A percentile compares a stretch with the other conserved stretches of the same genome.
phyloP scores from a whole-genome alignment of 2,329 filamentous ascomycete species.

The Fusarium clavum region DNA sequence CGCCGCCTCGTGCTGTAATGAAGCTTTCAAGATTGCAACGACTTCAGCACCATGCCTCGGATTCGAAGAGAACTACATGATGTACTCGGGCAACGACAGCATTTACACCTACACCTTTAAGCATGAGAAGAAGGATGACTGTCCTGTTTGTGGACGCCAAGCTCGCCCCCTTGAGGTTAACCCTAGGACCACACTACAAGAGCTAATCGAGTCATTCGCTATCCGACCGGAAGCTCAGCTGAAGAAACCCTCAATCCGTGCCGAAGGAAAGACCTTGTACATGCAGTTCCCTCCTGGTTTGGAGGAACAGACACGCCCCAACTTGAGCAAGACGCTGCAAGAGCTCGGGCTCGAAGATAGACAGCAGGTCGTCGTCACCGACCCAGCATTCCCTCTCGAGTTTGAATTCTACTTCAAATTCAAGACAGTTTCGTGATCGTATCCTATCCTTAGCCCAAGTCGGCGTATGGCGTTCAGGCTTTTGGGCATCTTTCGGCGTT shows the following conservation, averaged over 20 bases:
- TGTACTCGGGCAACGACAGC: constrained; percentile 96
- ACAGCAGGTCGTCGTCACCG: constrained; percentile 91
- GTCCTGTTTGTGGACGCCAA: constrained; percentile 89
- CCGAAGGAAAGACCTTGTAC: constrained; percentile 85
- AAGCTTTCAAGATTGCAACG: constrained; percentile 94
- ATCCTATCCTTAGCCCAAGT: constrained; percentile 16
- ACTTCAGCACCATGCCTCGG: constrained; percentile 83
- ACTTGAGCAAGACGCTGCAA: constrained; percentile 80
- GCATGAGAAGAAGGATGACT: constrained; percentile 93
- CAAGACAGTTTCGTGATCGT: constrained; percentile 44
- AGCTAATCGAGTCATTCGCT: constrained; percentile 86
- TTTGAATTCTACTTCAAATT: constrained; percentile 68
- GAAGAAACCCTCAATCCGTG: constrained; percentile 89
- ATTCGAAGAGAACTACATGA: constrained; percentile 92
- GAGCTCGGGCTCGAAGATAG: constrained; percentile 80
- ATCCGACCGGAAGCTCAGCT: constrained; percentile 89
- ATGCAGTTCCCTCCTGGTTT: constrained; percentile 86
- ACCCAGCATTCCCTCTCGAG: constrained; percentile 85
- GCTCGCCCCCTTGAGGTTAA: constrained; percentile 81
- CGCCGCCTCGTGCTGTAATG: constrained; percentile 94
- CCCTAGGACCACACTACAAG: constrained; percentile 77
- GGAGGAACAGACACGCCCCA: constrained; percentile 85
- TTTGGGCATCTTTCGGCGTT: constrained; percentile 48
- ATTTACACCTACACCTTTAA: constrained; percentile 98
- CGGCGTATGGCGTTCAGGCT: constrained; percentile 34